Base-by-base conservation (phyloP, 148 eudicot species). In the Linanthus parryae region DNA sequence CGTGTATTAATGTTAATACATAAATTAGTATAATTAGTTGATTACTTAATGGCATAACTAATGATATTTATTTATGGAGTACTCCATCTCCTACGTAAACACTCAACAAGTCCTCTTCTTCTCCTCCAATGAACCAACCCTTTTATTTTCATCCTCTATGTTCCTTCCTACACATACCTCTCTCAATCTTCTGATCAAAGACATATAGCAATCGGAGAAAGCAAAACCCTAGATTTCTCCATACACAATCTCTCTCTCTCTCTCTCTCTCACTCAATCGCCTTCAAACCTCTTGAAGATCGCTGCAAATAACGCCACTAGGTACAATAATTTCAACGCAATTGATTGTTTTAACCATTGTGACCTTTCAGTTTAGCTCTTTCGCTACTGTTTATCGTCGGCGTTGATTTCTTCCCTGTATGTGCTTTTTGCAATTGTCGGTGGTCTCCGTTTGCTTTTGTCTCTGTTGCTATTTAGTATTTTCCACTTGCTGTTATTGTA, bases 281-380 rank as follows among this genome's bases (percentile, higher is more conserved):
- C 35, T 39, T 39, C 58, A 25, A 54, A 26, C 23, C 58, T 54
- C 47, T 37, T 25, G 59, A 55, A 41, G 59, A 55, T 55, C 59
- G 59, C 47, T 55, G 3, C 16, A 26, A 23, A 12, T 3, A 1
- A 17, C 24, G 28, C 36, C 20, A 5, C 18, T 27, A 55, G 59
- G 59, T 55, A 55, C 35, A 26, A 5, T 26, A 12, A 29, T 38
- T 25, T 9, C 15, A 38, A 12, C 15, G 5, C 2, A 30, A 16
- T 24, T 16, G 45, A 8, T 26, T 24, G n/a, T 37, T 54, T 38
- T 38, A n/a, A 22, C 18, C 29, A 26, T 52, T 38, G n/a, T 21
- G 42, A 20, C 37, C 23, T 52, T 36, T 30, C 31, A 25, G 22
- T 15, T n/a, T 2, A 24, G 36, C 6, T 21, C 12, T 29, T 10